phyloP scores from a whole-genome alignment of 352 stramenopile species.

The Globisporangium nodosum region DNA sequence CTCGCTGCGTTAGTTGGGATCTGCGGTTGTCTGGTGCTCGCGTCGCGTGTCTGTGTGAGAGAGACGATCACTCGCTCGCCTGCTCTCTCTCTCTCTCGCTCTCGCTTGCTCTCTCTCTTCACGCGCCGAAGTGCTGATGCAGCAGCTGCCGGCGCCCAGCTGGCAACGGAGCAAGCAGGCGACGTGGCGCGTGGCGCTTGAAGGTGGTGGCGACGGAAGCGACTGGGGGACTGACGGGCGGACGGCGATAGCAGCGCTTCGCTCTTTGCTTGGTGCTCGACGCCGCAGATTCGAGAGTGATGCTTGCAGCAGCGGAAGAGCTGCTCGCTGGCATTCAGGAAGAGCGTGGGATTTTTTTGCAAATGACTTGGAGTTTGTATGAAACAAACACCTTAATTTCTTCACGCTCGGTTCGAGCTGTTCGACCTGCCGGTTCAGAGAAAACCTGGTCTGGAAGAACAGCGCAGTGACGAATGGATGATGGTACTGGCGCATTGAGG shows the following conservation, averaged over 20 bases:
- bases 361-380: not conserved
- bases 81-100: not conserved
- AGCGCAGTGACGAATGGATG: not conserved
- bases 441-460: not conserved
- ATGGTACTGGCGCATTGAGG: no score
- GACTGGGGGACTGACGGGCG: no score
- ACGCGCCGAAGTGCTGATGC: not conserved
- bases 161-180: not conserved
- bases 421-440: not conserved
- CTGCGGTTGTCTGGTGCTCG: not conserved
- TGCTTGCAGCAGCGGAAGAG: not conserved
- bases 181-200: no score
- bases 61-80: not conserved
- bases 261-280: not conserved
- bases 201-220: no score
- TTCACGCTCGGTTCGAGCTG: not conserved
- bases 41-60: not conserved
- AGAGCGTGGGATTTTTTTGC: not conserved
- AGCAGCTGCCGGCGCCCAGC: not conserved
- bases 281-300: not conserved
- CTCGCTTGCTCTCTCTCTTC: not conserved
- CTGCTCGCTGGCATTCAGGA: slow-evolving; percentile 1
- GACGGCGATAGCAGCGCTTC: not conserved
- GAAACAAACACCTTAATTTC: not conserved
- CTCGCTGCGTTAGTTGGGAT: not conserved